A percentile compares a stretch with the other conserved stretches of the same genome.
Evolutionary conservation across 345 rosid genomes (phyloP).

Genomic region (Citrus unshiu): DNA sequence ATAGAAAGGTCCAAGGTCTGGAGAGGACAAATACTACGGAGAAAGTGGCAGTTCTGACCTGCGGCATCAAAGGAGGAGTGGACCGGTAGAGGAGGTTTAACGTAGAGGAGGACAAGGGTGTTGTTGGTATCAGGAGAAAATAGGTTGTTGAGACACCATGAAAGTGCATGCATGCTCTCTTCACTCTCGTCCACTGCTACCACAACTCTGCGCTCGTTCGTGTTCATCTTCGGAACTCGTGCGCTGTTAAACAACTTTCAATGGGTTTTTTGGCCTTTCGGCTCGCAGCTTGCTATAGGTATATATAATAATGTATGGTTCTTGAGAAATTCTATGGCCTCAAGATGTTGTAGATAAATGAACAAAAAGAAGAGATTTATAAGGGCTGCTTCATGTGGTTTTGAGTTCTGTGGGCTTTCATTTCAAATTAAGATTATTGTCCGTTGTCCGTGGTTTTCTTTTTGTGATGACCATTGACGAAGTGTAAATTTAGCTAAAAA

Average conservation of each 20-base stretch:
- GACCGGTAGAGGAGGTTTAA: slow-evolving; percentile 70
- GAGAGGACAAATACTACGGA: not conserved
- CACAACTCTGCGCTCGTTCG: slow-evolving; percentile 39
- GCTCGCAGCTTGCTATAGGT: not conserved
- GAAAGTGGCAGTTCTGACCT: slow-evolving; percentile 24
- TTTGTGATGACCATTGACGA: not conserved
- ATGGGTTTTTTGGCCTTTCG: not conserved
- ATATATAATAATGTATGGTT: not conserved
- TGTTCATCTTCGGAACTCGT: slow-evolving; percentile 15
- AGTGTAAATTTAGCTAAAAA: no score
- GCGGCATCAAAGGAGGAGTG: slow-evolving; percentile 64
- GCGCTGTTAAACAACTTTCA: slow-evolving; percentile 14
- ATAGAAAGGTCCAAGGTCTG: not conserved
- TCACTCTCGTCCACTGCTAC: slow-evolving; percentile 89
- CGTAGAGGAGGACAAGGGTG: slow-evolving; percentile 70
- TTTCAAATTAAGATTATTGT: not conserved
- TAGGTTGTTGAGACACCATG: slow-evolving; percentile 75
- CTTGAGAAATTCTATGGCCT: not conserved
- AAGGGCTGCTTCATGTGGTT: not conserved
- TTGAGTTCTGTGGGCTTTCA: not conserved
- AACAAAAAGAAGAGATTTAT: not conserved
- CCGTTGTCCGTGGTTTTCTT: not conserved
- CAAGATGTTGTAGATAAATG: slow-evolving; percentile 1
- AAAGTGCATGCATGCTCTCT: slow-evolving; percentile 91
- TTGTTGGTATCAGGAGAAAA: slow-evolving; percentile 30